Evolutionary conservation across 129 eudicot species (phyloP), one percentile per base, ranked within the genome.

Genomic region (Saposhnikovia divaricata): DNA sequence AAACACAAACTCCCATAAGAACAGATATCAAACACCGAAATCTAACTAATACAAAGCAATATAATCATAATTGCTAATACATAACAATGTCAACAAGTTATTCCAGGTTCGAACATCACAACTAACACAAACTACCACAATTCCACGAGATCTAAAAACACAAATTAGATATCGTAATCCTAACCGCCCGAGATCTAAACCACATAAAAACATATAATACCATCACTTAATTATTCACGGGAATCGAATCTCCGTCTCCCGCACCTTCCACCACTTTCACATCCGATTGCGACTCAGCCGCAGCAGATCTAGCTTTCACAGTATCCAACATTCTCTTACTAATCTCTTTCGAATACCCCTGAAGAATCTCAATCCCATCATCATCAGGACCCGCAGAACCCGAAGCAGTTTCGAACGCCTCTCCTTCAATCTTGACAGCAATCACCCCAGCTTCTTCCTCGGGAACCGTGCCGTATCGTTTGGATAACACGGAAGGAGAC

Each of bases 321-420:
- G 83, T 70, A 0, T 88, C 97, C 28, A 93, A 87, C 93, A 93
- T 90, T n/a, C 96, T 63, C 83, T 84, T 87, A 63, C 97, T 91
- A 82, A 93, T 93, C 85, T 91, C 96, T 77, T 91, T 91, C 4
- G 97, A 91, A 78, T 93, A 93, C 40, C 79, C 82, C 48, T 93
- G 97, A 9, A 93, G 81, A 69, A 88, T 88, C 88, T 88, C 97
- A 73, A 93, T 86, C 9, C 96, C 98, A 13, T 91, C 97, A 18
- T 89, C 93, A 27, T 85, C 88, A 19, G 79, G 69, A 6, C 85
- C 27, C 5, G 75, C 85, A 21, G 89, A 81, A 3, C 75, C 68
- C 12, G 82, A 57, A 7, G 90, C 84, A 23, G 88, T 84, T 6
- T 76, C 80, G 71, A 81, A 88, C 31, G 96, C 91, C 65, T 91